Evolutionary conservation across 768 basidiomycete genomes (phyloP).

Genomic region (Pleurotus tuber-regium): DNA sequence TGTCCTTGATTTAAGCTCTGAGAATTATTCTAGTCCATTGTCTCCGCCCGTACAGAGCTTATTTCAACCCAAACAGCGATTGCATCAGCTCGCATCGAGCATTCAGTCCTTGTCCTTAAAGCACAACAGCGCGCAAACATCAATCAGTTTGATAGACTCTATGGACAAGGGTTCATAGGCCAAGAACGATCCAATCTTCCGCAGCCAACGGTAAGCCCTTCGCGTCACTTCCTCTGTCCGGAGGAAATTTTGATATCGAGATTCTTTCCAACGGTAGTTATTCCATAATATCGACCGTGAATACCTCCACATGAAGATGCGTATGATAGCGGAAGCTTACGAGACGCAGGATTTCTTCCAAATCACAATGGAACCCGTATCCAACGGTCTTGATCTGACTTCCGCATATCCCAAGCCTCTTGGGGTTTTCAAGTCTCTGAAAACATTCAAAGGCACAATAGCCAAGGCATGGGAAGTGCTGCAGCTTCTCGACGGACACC

Average conservation of each 20-base stretch:
- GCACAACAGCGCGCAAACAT: background rate
- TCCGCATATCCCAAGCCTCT: background rate
- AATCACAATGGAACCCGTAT: background rate
- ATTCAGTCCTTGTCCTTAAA: background rate
- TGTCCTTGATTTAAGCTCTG: too few species aligned
- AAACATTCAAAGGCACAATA: background rate
- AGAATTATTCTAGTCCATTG: too few species aligned
- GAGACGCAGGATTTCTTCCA: background rate
- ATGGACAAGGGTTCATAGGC: background rate
- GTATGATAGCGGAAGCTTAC: background rate
- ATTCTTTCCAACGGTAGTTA: background rate
- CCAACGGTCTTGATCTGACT: background rate
- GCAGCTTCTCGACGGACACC: background rate
- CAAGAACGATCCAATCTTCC: background rate
- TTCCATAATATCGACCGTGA: background rate
- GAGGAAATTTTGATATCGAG: too few species aligned
- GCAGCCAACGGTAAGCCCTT: background rate
- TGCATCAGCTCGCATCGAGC: background rate
- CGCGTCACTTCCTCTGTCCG: background rate
- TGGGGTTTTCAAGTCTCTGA: background rate
- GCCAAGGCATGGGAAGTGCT: background rate
- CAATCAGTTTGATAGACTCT: background rate
- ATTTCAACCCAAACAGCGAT: background rate
- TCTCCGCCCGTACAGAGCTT: background rate
- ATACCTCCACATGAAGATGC: background rate